Evolutionary conservation across 2,329 filamentous ascomycete species (phyloP).

Genomic region (Colletotrichum eremochloae): DNA sequence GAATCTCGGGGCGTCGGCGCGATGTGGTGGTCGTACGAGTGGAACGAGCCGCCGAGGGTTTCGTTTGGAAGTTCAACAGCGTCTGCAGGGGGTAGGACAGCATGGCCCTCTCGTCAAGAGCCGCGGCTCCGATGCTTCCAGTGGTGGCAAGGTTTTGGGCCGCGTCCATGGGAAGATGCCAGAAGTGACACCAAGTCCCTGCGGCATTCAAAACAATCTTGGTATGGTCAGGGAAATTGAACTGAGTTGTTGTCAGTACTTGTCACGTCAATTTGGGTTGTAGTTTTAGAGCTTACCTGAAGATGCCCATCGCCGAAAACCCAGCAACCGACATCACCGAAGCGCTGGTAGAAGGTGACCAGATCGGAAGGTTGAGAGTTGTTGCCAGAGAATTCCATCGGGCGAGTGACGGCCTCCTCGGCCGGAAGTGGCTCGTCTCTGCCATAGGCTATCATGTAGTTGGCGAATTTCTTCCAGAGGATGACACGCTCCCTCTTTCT

Average conservation of each 20-base stretch:
- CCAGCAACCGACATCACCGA: conserved; percentile 86
- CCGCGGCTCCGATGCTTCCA: conserved; percentile 77
- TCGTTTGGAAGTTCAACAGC: conserved; percentile 75
- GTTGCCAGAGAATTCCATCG: conserved; percentile 45
- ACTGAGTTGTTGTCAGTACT: conserved; percentile 60
- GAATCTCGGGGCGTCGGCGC: conserved; percentile 71
- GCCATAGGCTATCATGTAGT: conserved; percentile 81
- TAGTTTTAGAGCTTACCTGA: conserved; percentile 64
- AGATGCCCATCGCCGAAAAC: conserved; percentile 84
- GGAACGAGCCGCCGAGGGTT: conserved; percentile 56
- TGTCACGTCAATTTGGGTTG: neutral
- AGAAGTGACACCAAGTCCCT: conserved; percentile 83
- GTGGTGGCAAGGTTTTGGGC: conserved; percentile 73
- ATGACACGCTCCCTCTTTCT: conserved; percentile 75
- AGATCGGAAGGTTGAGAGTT: conserved; percentile 64
- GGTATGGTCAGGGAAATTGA: conserved; percentile 91
- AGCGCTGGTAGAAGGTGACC: conserved; percentile 85
- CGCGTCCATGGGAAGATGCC: conserved; percentile 80
- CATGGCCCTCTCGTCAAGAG: conserved; percentile 77
- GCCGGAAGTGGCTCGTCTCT: conserved; percentile 72
- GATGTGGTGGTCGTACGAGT: conserved; percentile 61
- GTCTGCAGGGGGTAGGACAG: conserved; percentile 80
- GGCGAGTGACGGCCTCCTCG: conserved; percentile 60
- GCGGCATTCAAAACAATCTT: conserved; percentile 83
- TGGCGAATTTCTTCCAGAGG: conserved; percentile 80